phyloP scores from a whole-genome alignment of 2,329 filamentous ascomycete species.

The Beauveria rudraprayagi region DNA sequence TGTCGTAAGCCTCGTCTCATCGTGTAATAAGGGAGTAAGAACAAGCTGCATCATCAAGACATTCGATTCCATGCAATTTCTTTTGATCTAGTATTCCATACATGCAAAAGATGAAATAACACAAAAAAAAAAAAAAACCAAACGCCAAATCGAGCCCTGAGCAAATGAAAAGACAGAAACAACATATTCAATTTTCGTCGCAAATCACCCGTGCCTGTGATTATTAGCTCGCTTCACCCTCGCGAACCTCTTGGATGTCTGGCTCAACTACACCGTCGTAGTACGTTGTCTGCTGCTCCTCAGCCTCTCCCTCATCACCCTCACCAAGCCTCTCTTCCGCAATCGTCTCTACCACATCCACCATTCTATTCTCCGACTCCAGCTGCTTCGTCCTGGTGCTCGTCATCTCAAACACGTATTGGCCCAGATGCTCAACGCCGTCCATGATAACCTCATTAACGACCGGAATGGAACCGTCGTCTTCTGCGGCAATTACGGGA shows the following conservation, averaged over 20 bases:
- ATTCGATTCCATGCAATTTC: neutral
- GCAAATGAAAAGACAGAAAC: neutral
- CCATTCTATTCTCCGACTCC: conserved; percentile 27
- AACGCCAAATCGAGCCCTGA: conserved; percentile 7
- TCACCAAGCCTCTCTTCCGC: conserved; percentile 16
- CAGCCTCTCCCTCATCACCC: conserved; percentile 19
- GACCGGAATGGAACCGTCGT: conserved; percentile 28
- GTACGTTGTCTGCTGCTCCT: conserved; percentile 18
- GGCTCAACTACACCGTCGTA: conserved; percentile 24
- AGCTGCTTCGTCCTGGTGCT: conserved; percentile 49
- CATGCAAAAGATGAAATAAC: neutral
- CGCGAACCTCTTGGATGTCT: conserved; percentile 29
- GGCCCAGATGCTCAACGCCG: conserved; percentile 84
- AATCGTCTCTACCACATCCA: conserved; percentile 18
- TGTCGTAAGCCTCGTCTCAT: neutral
- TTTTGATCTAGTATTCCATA: neutral
- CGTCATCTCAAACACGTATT: conserved; percentile 97
- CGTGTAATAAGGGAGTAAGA: neutral
- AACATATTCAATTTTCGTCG: neutral
- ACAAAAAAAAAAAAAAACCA: neutral
- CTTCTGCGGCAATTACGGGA: conserved; percentile 28
- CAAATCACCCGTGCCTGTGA: neutral
- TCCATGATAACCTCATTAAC: conserved; percentile 67
- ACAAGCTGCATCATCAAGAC: neutral
- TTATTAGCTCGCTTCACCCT: conserved; percentile 19